Percentiles rank a stretch among this genome's conserved stretches.
phyloP scores from a whole-genome alignment of 1,139 yeast genomes.

The Zygoascus sp. region DNA sequence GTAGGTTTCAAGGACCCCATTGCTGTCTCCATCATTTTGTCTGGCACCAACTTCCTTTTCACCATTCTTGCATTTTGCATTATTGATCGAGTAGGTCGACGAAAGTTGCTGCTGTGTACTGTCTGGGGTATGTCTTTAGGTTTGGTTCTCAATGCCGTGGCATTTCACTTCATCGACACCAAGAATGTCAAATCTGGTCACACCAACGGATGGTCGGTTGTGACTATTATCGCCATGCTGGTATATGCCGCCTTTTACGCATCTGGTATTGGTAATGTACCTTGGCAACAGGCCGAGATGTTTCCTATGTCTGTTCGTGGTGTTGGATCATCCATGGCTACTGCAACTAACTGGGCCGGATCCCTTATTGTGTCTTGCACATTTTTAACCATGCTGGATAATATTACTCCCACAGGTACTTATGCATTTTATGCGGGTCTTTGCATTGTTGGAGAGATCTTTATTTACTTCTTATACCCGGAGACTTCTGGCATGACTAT shows the following conservation, averaged over 20 bases:
- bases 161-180: conserved; percentile 70
- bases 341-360: conserved; percentile 95
- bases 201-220: conserved; percentile 73
- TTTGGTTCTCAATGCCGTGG: conserved; percentile 76
- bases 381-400: conserved; percentile 87
- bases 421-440: conserved; percentile 85
- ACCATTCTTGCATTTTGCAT: conserved; percentile 77
- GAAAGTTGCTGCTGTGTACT: conserved; percentile 67
- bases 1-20: conserved; percentile 83
- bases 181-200: conserved; percentile 36
- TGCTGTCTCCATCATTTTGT: conserved; percentile 85
- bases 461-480: conserved; percentile 81
- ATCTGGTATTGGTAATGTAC: conserved; percentile 91
- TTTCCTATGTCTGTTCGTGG: conserved; percentile 93
- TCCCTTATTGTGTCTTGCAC: conserved; percentile 86
- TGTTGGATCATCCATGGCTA: conserved; percentile 83
- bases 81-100: conserved; percentile 82
- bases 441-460: conserved; percentile 62
- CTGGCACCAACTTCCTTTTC: conserved; percentile 87
- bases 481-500: conserved; percentile 85
- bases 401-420: conserved; percentile 91
- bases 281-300: conserved; percentile 96
- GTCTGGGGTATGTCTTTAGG: conserved; percentile 78
- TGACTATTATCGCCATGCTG: conserved; percentile 81
- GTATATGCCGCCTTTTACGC: conserved; percentile 85